Evolutionary conservation across 2,329 filamentous ascomycete genomes (phyloP).

Genomic region (Amylocarpus encephaloides): DNA sequence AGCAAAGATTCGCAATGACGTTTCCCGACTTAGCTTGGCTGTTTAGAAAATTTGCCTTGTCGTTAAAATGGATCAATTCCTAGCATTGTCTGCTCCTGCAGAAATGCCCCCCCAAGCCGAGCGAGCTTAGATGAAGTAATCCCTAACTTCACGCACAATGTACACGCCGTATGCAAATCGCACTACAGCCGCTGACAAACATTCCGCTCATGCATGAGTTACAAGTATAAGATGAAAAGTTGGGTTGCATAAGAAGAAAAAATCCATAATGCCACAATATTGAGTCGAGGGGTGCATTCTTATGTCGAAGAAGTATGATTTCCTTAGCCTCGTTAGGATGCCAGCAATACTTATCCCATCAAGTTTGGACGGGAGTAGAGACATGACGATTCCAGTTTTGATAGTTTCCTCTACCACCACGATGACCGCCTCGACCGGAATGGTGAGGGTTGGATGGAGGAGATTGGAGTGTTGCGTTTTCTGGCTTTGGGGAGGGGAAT

Average conservation of each 20-base stretch:
- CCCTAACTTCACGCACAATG: slow-evolving; percentile 22
- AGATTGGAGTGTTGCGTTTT: slow-evolving; percentile 18
- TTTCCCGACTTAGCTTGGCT: slow-evolving; percentile 11
- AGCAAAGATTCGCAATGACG: slow-evolving; percentile 20
- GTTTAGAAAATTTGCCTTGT: slow-evolving; percentile 6
- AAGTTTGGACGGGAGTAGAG: slow-evolving; percentile 29
- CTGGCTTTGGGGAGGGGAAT: slow-evolving; percentile 22
- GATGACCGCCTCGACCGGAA: slow-evolving; percentile 20
- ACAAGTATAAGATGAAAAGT: slow-evolving; percentile 29
- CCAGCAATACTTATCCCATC: slow-evolving; percentile 8
- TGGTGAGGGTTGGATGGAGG: slow-evolving; percentile 22
- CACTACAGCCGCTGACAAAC: slow-evolving; percentile 26
- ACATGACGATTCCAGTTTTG: slow-evolving; percentile 24
- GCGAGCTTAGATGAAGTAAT: slow-evolving; percentile 16
- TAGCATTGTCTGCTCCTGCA: slow-evolving; percentile 11
- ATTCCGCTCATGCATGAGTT: slow-evolving; percentile 24
- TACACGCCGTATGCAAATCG: slow-evolving; percentile 28
- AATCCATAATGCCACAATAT: slow-evolving; percentile 17
- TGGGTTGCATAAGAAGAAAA: slow-evolving; percentile 23
- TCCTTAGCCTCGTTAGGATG: slow-evolving; percentile 2
- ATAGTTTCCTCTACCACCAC: slow-evolving; percentile 24
- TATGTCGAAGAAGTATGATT: neutral
- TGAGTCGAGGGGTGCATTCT: slow-evolving; percentile 9
- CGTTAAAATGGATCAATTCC: no score
- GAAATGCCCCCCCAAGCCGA: slow-evolving; percentile 8